These are phyloP conservation scores for Iberis pinnata DNA, from an alignment of 345 rosid species.

Conservation along the genomic window DNA sequence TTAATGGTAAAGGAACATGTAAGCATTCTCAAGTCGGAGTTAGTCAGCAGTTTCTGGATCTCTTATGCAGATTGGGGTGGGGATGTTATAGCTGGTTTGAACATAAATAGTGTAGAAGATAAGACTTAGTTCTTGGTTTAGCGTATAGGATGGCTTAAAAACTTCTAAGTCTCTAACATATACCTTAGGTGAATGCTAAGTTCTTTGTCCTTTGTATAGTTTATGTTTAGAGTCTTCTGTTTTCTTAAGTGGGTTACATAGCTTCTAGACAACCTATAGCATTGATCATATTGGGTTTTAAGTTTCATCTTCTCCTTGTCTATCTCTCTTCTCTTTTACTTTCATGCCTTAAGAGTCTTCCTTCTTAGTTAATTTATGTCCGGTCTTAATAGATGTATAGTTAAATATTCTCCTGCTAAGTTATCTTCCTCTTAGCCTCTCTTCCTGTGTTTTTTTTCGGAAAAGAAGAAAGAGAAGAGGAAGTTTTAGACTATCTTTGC, in stretches of 20 bases:
- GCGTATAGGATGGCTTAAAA: conserved; percentile 22
- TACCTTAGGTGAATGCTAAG: conserved; percentile 24
- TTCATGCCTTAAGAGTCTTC: conserved; percentile 3
- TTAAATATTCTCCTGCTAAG: conserved; percentile 21
- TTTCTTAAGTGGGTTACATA: conserved; percentile 30
- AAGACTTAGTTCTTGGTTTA: conserved; percentile 28
- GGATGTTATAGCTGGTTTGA: conserved; percentile 20
- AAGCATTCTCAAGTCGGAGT: conserved; percentile 32
- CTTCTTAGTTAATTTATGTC: conserved; percentile 19
- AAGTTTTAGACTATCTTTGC: conserved; percentile 24
- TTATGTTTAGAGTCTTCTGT: conserved; percentile 24
- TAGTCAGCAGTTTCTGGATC: conserved; percentile 32
- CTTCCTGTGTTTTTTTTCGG: conserved; percentile 54
- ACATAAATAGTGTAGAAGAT: conserved; percentile 8
- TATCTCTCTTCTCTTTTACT: conserved; percentile 20
- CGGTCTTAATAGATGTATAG: conserved; percentile 19
- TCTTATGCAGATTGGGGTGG: conserved; percentile 14
- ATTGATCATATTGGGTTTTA: conserved; percentile 18
- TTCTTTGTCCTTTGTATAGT: conserved; percentile 26
- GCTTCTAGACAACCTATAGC: conserved; percentile 29
- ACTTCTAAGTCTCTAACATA: conserved; percentile 24
- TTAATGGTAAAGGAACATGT: conserved; percentile 27
- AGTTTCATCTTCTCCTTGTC: conserved; percentile 14
- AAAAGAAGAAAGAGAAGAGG: conserved; percentile 51
- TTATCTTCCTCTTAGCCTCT: conserved; percentile 40